Base-by-base conservation (phyloP, 2,329 filamentous ascomycete genomes). In the Alternaria sp. region DNA sequence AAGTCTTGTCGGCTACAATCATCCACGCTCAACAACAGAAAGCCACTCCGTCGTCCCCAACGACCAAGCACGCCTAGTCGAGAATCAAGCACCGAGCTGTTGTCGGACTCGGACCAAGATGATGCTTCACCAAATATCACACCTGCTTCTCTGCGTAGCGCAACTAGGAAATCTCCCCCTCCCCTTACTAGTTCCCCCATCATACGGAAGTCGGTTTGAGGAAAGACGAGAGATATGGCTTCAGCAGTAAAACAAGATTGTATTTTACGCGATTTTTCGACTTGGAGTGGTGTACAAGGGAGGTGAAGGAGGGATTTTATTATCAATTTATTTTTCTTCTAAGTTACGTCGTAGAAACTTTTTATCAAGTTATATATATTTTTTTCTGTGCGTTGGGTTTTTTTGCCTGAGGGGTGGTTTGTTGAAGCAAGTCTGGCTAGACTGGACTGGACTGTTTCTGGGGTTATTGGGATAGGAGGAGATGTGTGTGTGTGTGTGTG, bases 101-200 rank as follows among this genome's bases (percentile, higher is more conserved):
- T 56, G 2, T 39, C 52, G 3, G 65, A 66, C 11, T 65, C 66
- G 1, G 70, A 73, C 3, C 61, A 67, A 8, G 68, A 69, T 10
- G 54, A 17, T 17, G 17, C 56, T 5, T 73, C 73, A 4, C 68
- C 69, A 9, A 77, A 76, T 29, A 76, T 77, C 29, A 77, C 74
- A 8, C 73, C 74, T n/a, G 72, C 72, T 3, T 75, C 73, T 28
- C 64, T 77, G 4, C 72, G 74, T 34, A 76, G 73, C 54, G 73
- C 74, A 14, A 62, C 65, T 11, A 72, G 62, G 49, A 69, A 58
- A 13, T 58, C 61, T 10, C 46, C 17, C 17, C 17, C 17, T 17
- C 17, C 28, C 1, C 46, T 50, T 37, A 11, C 31, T 10, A 61
- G 58, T 24, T 17, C 17, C 17, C 54, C 61, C 28, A 26, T 51